Base-by-base conservation (phyloP, 345 rosid genomes). In the Euclidium syriacum region DNA sequence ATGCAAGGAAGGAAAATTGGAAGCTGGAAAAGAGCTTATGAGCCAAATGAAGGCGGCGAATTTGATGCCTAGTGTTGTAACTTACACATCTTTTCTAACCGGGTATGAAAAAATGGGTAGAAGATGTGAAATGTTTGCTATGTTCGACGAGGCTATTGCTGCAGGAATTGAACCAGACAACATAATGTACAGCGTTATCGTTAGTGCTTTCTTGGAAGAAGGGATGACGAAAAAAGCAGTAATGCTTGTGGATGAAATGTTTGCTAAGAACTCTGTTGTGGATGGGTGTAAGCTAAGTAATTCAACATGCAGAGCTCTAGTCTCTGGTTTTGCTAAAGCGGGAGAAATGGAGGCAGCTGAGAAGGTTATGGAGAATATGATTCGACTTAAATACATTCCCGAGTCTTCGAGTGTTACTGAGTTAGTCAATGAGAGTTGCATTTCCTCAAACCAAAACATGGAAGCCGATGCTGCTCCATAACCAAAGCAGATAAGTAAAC, bases 141-240 rank as follows among this genome's bases (percentile, higher is more conserved):
- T 79, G 58, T 84, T 83, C 34, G 81, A 84, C 57, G 86, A 81
- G 64, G 87, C 85, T 68, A 64, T 83, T 58, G 75, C 74, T 10
- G 74, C 59, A 33, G 84, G 78, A 30, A 75, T 90, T 35, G 80
- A 84, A 70, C 91, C 90, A 6, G 94, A 90, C 76, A 82, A 62
- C 73, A 34, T 77, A 52, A 76, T 74, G 69, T 85, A 81, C 60
- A 52, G 62, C 52, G 61, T 85, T 55, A 75, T 90, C 58, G 65
- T 78, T 34, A 70, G 72, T 72, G 82, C 82, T 61, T 62, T 71
- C 71, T 59, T 75, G 59, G 61, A 80, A 68, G 89, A 81, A 77
- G 90, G 83, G 54, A 69, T 76, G 73, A 7, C 71, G 73, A 66
- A 43, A 32, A 77, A 80, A 73, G 70, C 74, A 41, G 42, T 82